Evolutionary conservation across 768 basidiomycete species (phyloP), one percentile per base, ranked within the genome.

Genomic region (Pleurotus cornucopiae): DNA sequence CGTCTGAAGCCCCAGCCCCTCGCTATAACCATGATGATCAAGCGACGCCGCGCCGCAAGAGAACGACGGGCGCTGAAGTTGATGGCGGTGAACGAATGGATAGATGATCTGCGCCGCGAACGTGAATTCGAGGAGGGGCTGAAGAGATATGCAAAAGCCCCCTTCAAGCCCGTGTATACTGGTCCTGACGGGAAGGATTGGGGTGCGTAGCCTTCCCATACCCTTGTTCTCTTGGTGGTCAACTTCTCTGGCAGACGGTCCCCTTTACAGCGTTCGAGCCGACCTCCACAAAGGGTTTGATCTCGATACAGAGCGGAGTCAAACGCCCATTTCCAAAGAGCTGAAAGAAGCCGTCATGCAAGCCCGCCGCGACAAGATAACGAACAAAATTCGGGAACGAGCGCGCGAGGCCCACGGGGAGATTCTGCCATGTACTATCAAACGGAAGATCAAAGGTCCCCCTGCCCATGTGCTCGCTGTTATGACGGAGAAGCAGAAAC

Each of bases 1-100:
- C 83, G 90, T 0, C 72, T 97, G 61, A 83, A 79, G 40, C 91
- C 90, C 0, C 92, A 96, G 59, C 94, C 95, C 0, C 62, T 71
- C 4, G 74, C 78, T n/a, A 80, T 94, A 45, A 76, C 81, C 1
- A 78, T 81, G 66, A 91, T 94, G 74, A 89, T 95, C 34, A 66
- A 71, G 6, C 71, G 72, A 23, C 73, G 82, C 2, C 67, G 69
- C 37, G 54, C 58, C 18, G 69, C 71, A 2, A 63, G 74, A n/a
- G 66, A 75, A 5, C 68, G 71, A 37, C 78, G 89, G 4, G 60
- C 76, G n/a, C 69, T 62, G 25, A 68, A 67, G 49, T 65, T 68
- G 6, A 65, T 60, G 3, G 60, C 65, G 12, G 57, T 82, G 2
- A 55, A 61, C 3, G 75, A 69, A 26, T 56, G 58, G 20, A 48